Percentiles rank a stretch among this genome's conserved stretches.
These are phyloP conservation scores for Dendrocalamus sinicus DNA, from an alignment of 176 grass and related monocot genomes.

Conservation along the genomic window DNA sequence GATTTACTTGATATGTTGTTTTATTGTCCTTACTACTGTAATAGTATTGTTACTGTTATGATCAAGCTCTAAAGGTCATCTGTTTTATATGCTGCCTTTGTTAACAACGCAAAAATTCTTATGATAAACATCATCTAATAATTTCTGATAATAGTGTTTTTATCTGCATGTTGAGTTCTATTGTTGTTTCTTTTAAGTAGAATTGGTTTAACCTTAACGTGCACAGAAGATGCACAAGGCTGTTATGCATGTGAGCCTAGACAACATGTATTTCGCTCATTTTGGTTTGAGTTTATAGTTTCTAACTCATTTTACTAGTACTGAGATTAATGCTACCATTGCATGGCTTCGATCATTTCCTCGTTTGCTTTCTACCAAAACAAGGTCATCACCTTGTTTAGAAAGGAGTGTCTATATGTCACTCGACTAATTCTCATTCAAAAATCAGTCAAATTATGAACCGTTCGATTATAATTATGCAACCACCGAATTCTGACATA, in stretches of 20 bases:
- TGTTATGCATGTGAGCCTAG: neutral
- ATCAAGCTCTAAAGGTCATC: neutral
- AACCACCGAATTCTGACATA: too few relatives aligned
- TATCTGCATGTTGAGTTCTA: neutral
- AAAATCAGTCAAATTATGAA: too few relatives aligned
- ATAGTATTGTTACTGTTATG: neutral
- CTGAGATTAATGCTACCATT: too few relatives aligned
- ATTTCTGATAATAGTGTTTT: constrained; percentile 13
- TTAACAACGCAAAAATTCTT: neutral
- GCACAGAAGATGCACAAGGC: neutral
- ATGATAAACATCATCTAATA: neutral
- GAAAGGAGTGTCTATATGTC: too few relatives aligned
- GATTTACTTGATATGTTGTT: neutral
- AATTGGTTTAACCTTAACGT: neutral
- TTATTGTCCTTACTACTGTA: constrained; percentile 11
- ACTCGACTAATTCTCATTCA: too few relatives aligned
- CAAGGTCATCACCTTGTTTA: too few relatives aligned
- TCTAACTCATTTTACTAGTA: too few relatives aligned
- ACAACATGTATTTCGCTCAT: neutral
- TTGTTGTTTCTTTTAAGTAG: neutral
- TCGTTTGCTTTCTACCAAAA: too few relatives aligned
- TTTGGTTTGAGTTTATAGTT: too few relatives aligned
- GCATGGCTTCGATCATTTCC: too few relatives aligned
- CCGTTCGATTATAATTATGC: accelerated
- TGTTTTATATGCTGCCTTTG: neutral